Evolutionary conservation across 2,329 filamentous ascomycete species (phyloP).

Genomic region (Parastagonospora nodorum): DNA sequence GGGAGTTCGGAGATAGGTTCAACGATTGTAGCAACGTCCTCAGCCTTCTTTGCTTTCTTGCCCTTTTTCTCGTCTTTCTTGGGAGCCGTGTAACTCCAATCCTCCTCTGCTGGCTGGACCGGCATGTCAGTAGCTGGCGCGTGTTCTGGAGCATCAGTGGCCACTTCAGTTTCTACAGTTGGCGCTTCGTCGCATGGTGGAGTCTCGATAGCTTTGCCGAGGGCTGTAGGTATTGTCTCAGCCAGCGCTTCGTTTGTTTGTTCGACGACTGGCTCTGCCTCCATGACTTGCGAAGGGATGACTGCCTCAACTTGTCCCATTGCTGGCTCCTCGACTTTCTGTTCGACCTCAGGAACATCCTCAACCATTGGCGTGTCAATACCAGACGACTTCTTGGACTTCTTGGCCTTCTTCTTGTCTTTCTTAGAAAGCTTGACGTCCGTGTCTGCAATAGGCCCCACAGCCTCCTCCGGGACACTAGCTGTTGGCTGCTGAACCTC

Average conservation of each 20-base stretch:
- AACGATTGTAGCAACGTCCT: conserved; percentile 5
- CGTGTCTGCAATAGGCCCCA: conserved; percentile 3
- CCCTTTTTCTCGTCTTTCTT: conserved; percentile 24
- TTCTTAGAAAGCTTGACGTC: conserved; percentile 19
- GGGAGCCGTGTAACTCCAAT: conserved; percentile 10
- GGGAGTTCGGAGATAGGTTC: conserved; percentile 6
- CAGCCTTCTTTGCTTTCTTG: conserved; percentile 22
- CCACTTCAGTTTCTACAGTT: background rate
- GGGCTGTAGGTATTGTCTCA: background rate
- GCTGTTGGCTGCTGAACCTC: background rate
- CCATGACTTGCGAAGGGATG: background rate
- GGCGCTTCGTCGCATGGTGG: background rate
- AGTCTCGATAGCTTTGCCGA: background rate
- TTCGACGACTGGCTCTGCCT: background rate
- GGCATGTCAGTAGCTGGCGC: background rate
- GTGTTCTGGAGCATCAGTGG: background rate
- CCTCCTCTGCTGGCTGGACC: background rate
- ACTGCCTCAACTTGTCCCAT: background rate
- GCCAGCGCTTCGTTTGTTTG: no score
- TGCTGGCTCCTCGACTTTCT: background rate
- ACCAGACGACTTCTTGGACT: conserved; percentile 17
- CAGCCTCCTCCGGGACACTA: background rate
- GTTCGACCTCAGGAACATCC: background rate
- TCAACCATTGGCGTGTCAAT: conserved; percentile 13
- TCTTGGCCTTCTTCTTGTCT: conserved; percentile 32